Evolutionary conservation across 495 filamentous ascomycete genomes (phyloP).

Genomic region (Hypoxylon rickii): DNA sequence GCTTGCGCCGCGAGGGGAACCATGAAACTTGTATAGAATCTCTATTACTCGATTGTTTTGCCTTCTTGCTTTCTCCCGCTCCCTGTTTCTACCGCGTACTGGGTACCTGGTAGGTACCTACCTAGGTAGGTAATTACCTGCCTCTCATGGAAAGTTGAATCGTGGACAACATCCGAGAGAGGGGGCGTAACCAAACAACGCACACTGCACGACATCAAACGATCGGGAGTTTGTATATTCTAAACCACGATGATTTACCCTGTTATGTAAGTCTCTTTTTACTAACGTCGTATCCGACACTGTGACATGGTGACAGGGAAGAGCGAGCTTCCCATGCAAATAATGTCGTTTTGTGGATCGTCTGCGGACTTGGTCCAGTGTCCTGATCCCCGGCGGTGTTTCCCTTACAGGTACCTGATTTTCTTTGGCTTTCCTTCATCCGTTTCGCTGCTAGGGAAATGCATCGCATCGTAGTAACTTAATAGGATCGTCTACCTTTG

Average conservation of each 20-base stretch:
- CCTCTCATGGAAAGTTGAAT: too few relatives aligned
- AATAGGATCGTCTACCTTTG: background rate
- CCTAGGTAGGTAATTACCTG: background rate
- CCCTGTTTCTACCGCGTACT: background rate
- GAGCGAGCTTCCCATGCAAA: conserved; percentile 6
- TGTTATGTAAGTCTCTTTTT: background rate
- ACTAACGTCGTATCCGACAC: background rate
- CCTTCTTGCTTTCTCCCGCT: background rate
- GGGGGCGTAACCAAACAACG: too few relatives aligned
- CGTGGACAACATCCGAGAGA: too few relatives aligned
- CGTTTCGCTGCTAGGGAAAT: background rate
- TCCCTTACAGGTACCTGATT: background rate
- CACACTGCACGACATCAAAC: background rate
- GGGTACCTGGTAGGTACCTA: background rate
- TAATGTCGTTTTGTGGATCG: conserved; percentile 3
- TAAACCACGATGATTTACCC: background rate
- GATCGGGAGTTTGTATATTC: background rate
- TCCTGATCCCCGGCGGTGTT: conserved; percentile 1
- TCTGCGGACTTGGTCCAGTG: background rate
- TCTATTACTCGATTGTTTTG: background rate
- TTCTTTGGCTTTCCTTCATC: background rate
- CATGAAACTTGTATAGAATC: background rate
- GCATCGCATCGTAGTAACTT: conserved; percentile 1
- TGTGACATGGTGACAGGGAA: background rate
- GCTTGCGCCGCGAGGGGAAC: background rate